Evolutionary conservation across 192 early-diverging fungal species (phyloP).

Genomic region (Phycomyces blakesleeanus): DNA sequence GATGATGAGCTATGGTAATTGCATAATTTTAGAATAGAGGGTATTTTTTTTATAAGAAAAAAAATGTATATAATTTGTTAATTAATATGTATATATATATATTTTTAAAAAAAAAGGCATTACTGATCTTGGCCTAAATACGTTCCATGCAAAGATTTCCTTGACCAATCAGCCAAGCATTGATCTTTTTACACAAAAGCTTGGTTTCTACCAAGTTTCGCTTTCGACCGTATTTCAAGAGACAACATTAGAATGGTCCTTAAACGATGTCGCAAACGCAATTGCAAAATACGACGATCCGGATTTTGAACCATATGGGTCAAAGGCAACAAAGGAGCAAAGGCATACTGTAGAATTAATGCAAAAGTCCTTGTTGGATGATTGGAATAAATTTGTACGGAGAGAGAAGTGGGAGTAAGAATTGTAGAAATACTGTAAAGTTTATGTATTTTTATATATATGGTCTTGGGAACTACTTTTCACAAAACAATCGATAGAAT

Average conservation of each 20-base stretch:
- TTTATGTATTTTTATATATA: no score
- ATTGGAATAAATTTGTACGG: neutral
- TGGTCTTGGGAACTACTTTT: no score
- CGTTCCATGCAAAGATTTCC: slow-evolving; percentile 65
- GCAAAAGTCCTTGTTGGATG: neutral
- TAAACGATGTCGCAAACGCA: neutral
- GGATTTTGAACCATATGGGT: slow-evolving; percentile 12
- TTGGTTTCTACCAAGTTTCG: slow-evolving; percentile 53
- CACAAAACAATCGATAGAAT: no score
- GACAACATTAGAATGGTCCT: slow-evolving; percentile 53
- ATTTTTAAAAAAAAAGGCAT: no score
- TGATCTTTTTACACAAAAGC: slow-evolving; percentile 51
- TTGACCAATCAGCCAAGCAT: slow-evolving; percentile 57
- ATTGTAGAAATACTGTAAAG: neutral
- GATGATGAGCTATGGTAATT: slow-evolving; percentile 66
- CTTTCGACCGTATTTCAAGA: slow-evolving; percentile 64
- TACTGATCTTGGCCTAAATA: slow-evolving; percentile 41
- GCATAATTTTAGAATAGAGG: no score
- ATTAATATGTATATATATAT: no score
- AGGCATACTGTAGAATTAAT: neutral
- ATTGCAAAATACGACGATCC: slow-evolving; percentile 5
- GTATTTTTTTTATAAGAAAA: no score
- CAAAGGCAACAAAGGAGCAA: slow-evolving; percentile 7
- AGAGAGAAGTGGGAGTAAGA: neutral
- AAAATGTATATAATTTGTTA: no score